Conservation (phyloP, 108 stramenopile species). For the Cyclostephanos invisitatus region DNA sequence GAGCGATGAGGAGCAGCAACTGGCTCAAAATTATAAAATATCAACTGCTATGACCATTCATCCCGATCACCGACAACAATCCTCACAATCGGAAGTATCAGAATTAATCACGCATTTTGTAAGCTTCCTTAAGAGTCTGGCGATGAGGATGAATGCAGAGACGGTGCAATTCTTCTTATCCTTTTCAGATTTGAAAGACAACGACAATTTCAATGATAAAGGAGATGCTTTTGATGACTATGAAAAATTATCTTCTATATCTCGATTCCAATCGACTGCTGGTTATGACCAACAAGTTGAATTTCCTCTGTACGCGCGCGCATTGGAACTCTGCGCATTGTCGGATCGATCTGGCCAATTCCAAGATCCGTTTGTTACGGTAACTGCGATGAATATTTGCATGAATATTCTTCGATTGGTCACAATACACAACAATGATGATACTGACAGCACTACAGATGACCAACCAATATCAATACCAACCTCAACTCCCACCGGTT, state of each 20-base stretch:
- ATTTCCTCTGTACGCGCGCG: conserved; percentile 84
- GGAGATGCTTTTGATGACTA: not conserved
- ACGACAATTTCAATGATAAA: not conserved
- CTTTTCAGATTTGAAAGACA: conserved; percentile 42
- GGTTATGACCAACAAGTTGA: conserved; percentile 41
- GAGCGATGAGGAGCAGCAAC: not conserved
- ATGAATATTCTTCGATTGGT: conserved; percentile 83
- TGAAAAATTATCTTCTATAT: not conserved
- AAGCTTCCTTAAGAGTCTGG: conserved; percentile 82
- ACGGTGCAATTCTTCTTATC: conserved; percentile 87
- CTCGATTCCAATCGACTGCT: conserved; percentile 40
- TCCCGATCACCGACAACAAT: conserved; percentile 1
- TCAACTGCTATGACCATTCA: not conserved
- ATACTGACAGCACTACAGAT: conserved; percentile 4
- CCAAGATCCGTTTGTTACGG: conserved; percentile 81
- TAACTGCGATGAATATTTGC: conserved; percentile 90
- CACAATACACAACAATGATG: conserved; percentile 41
- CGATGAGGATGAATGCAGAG: conserved; percentile 85
- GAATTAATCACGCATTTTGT: conserved; percentile 86
- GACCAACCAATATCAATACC: conserved; percentile 17
- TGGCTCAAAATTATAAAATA: not conserved
- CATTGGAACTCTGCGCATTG: conserved; percentile 74
- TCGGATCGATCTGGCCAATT: conserved; percentile 31
- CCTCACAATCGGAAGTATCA: conserved; percentile 55
- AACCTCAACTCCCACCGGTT: conserved; percentile 61